phyloP scores from a whole-genome alignment of 2,329 filamentous ascomycete species.

The Dothiorella sarmentorum region DNA sequence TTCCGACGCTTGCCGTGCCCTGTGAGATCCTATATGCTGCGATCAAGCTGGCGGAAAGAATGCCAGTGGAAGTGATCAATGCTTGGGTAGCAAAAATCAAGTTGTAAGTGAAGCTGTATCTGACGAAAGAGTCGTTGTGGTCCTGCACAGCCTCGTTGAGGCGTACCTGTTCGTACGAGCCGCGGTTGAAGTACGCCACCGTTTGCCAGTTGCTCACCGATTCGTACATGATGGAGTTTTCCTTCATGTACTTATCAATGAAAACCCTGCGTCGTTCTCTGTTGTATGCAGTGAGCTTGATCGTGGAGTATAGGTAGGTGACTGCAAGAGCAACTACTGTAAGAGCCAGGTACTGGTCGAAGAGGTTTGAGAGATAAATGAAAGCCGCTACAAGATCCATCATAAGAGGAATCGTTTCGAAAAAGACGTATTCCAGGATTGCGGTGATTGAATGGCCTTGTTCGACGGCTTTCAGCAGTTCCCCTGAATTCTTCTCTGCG shows the following conservation, averaged over 20 bases:
- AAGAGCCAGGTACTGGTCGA: constrained; percentile 53
- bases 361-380: constrained; percentile 58
- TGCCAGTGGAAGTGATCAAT: constrained; percentile 47
- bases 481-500: constrained; percentile 60
- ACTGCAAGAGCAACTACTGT: constrained; percentile 37
- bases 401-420: constrained; percentile 60
- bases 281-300: constrained; percentile 43
- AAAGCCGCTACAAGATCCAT: constrained; percentile 61
- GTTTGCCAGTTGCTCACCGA: constrained; percentile 60
- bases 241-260: constrained; percentile 46
- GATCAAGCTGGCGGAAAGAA: constrained; percentile 51
- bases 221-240: constrained; percentile 55
- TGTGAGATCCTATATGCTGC: constrained; percentile 52
- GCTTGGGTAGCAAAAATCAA: constrained; percentile 39
- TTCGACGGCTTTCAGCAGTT: constrained; percentile 62
- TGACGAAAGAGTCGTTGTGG: constrained; percentile 34
- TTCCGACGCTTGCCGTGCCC: constrained; percentile 45
- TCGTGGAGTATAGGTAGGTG: constrained; percentile 52
- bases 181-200: constrained; percentile 57
- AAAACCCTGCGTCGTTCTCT: constrained; percentile 39
- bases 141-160: constrained; percentile 43
- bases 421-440: constrained; percentile 57
- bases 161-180: constrained; percentile 51
- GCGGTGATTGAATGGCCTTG: constrained; percentile 60
- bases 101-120: constrained; percentile 28